These are phyloP conservation scores for Pseudogymnoascus sp. DNA, from an alignment of 2,329 filamentous ascomycete genomes.

Conservation along the genomic window DNA sequence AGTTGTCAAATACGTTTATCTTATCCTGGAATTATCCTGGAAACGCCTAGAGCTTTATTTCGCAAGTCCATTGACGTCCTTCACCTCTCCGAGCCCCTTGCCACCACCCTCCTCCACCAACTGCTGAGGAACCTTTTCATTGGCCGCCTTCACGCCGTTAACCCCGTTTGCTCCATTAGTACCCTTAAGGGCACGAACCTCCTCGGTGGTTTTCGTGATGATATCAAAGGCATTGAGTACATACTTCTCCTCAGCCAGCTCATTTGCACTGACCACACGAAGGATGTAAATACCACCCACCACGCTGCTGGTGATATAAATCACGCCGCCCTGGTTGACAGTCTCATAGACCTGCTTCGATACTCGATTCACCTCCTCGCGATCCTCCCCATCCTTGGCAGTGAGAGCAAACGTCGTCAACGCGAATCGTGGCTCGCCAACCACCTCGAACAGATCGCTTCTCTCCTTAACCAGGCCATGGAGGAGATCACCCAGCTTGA, in stretches of 20 bases:
- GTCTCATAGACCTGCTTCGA: conserved; percentile 69
- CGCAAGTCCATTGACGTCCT: not conserved
- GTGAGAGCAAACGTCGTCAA: conserved; percentile 68
- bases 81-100: conserved; percentile 1
- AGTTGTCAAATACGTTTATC: not conserved
- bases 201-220: conserved; percentile 42
- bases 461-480: conserved; percentile 48
- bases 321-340: conserved; percentile 65
- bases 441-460: conserved; percentile 64
- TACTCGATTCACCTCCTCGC: conserved; percentile 52
- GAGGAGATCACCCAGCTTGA: conserved; percentile 64
- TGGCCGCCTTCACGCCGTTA: conserved; percentile 10
- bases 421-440: conserved; percentile 67
- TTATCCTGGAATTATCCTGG: not conserved
- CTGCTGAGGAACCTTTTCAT: conserved; percentile 8
- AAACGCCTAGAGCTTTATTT: not conserved
- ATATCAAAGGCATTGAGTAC: conserved; percentile 66
- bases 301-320: conserved; percentile 74
- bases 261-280: conserved; percentile 67
- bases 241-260: conserved; percentile 62
- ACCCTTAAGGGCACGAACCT: conserved; percentile 20
- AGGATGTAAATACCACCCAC: conserved; percentile 70
- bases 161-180: not conserved
- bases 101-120: not conserved
- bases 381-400: conserved; percentile 28